Base-by-base conservation (phyloP, 1,284 basidiomycete species). In the Anthracocystis panici-leucophaei region DNA sequence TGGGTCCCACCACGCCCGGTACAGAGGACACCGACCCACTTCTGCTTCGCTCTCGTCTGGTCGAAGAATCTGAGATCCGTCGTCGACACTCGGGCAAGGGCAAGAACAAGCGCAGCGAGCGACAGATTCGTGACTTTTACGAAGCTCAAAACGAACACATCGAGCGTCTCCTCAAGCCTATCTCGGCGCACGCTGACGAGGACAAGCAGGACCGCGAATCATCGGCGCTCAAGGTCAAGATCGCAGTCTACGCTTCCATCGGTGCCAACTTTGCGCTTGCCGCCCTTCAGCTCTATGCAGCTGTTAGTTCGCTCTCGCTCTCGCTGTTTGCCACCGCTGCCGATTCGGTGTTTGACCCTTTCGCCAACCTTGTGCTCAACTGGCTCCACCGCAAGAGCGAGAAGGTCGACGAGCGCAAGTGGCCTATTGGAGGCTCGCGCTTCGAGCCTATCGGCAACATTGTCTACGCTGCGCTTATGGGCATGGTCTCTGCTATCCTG, bases 361-460 rank as follows among this genome's bases (percentile, higher is more conserved):
- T 93, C 57, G 95, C 94, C 72, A 98, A 97, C 80, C 85, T 96
- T 41, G 88, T 97, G 12, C 89, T 98, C 3, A 92, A 92, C 85
- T 90, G 90, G 87, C 88, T 96, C 1, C 92, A 99, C 85, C 88
- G 88, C 70, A 92, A 93, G 79, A 91, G 93, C 1, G 86, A 84
- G 11, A 88, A 82, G 21, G 89, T 95, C 63, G 94, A 97, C 81
- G 80, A 77, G 54, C 92, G 91, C 84, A 93, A 93, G 80, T 97
- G 94, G 93, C 94, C 94, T 8, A 92, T 94, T 14, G 92, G 94
- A 55, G 95, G 95, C 27, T 89, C 91, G n/a, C 89, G 94, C 52
- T 89, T 96, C 49, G 93, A 95, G 85, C 74, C 78, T 35, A 86
- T 85, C 68, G 94, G 94, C 41, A 95, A 96, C 81, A 91, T 95